Conservation (phyloP, 2,329 filamentous ascomycete species). For the Nannizziopsis barbatae region DNA sequence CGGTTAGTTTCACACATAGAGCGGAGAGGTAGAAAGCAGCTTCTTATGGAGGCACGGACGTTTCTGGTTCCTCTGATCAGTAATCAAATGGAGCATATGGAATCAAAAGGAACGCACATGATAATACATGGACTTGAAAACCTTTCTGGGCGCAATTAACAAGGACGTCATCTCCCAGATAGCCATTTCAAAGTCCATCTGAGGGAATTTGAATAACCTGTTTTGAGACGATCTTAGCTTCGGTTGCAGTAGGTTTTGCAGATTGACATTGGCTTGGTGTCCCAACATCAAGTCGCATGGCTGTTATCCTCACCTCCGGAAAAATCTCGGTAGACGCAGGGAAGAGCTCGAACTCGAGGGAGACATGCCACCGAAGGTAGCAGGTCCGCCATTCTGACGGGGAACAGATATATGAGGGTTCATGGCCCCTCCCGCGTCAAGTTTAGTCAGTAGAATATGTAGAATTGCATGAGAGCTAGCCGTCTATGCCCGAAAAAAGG, state of each 20-base stretch:
- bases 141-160: constrained; percentile 58
- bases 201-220: constrained; percentile 58
- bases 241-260: too few species aligned
- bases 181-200: constrained; percentile 65
- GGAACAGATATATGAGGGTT: constrained; percentile 51
- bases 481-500: not conserved
- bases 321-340: constrained; percentile 54
- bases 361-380: constrained; percentile 43
- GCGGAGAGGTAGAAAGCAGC: not conserved
- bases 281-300: not conserved
- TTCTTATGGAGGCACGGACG: constrained; percentile 13
- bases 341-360: constrained; percentile 41
- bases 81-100: not conserved
- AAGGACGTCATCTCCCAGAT: constrained; percentile 62
- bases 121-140: constrained; percentile 60
- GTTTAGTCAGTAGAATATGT: not conserved
- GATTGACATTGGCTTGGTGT: too few species aligned
- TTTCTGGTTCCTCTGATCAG: constrained; percentile 13
- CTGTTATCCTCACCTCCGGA: constrained; percentile 42
- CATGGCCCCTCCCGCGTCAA: constrained; percentile 30
- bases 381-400: constrained; percentile 44
- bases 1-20: constrained; percentile 12
- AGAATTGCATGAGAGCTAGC: not conserved
- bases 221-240: not conserved
- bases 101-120: constrained; percentile 40